phyloP scores from a whole-genome alignment of 1,284 basidiomycete species.

The Takashimella koratensis region DNA sequence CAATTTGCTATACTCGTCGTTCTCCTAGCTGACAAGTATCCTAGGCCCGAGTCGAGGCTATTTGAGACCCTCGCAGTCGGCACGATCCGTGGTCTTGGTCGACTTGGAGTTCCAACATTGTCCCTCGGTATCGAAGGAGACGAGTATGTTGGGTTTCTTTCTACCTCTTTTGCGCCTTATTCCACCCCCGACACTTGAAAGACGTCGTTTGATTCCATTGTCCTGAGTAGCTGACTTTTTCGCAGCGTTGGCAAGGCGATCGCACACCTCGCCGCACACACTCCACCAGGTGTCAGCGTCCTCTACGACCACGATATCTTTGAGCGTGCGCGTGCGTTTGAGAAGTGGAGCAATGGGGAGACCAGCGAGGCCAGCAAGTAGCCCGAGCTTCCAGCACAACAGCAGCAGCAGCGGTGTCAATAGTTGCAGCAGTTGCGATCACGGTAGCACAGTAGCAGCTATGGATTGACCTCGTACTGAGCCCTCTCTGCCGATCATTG shows the following conservation, averaged over 20 bases:
- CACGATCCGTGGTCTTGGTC: conserved; percentile 15
- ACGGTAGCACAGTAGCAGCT: too few species aligned
- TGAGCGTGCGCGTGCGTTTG: conserved; percentile 10
- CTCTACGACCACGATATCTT: conserved; percentile 27
- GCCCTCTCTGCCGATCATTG: too few species aligned
- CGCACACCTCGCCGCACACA: conserved; percentile 36
- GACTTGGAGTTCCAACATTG: conserved; percentile 20
- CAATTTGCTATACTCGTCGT: too few species aligned
- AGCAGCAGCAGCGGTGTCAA: too few species aligned
- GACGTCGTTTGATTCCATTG: not conserved
- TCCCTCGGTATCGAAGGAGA: conserved; percentile 20
- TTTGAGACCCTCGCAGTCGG: conserved; percentile 15
- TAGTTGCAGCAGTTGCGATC: too few species aligned
- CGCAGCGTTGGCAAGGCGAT: conserved; percentile 38
- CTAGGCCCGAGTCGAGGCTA: conserved; percentile 16
- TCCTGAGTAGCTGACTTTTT: not conserved
- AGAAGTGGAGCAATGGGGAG: not conserved
- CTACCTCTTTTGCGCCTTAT: not conserved
- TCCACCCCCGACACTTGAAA: too few species aligned
- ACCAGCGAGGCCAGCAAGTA: too few species aligned
- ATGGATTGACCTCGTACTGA: too few species aligned
- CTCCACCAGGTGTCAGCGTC: conserved; percentile 19
- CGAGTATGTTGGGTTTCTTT: conserved; percentile 20
- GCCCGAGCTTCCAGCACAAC: too few species aligned
- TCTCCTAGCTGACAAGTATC: too few species aligned